Base-by-base conservation (phyloP, 306 rosid species). In the Prinsepia uniflora region DNA sequence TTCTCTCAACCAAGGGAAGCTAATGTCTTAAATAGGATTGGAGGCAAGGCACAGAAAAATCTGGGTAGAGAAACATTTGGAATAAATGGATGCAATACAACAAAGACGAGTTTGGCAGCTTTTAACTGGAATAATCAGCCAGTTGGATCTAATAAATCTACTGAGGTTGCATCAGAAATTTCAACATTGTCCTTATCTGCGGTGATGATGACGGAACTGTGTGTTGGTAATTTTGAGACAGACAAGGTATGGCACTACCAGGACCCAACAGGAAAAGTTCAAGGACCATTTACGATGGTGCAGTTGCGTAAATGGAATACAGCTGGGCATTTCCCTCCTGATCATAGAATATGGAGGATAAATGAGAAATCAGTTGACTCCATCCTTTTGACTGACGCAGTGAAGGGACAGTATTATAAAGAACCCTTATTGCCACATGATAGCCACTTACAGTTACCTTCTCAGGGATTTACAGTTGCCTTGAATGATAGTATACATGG, bases 221-320 rank as follows among this genome's bases (percentile, higher is more conserved):
- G 87, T 67, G 68, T 77, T 43, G 73, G 85, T 77, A 84, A 76
- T 69, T 74, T 63, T 76, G 76, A 83, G 74, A 77, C 79, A 53
- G 90, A 89, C 55, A 82, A 61, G 60, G 66, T 79, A 17, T 95
- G 99, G 99, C 86, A 86, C 79, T 95, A 95, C 79, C 90, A 67
- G 78, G 99, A 95, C 76, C 96, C 96, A 18, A 43, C 83, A 76
- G 97, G 97, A 77, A 91, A 88, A 79, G 62, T 85, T 82, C 96
- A 87, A 81, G 99, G 99, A 59, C 99, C 96, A 50, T 91, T 91
- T 82, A 73, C 89, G 66, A 73, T 88, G 86, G 48, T 50, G 65
- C 93, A 85, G 72, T 77, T 95, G 78, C 84, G 78, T 60, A 89
- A 86, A 76, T 95, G 99, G 99, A 82, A 57, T 71, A 59, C 63